Conservation (phyloP, 139 green algal genomes). For the Picochlorum sp. region DNA sequence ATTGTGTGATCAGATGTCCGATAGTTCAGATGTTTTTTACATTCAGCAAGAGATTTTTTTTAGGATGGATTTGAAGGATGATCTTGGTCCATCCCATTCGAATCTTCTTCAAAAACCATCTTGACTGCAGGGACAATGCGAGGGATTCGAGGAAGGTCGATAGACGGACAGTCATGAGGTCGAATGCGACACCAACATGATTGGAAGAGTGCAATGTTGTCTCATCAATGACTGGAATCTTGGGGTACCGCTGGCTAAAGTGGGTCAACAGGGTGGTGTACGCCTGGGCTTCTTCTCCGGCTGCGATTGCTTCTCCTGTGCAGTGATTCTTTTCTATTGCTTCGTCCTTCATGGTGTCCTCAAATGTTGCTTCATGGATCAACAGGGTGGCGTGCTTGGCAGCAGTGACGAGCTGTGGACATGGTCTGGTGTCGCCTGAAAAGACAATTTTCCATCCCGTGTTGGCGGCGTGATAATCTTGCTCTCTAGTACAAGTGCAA, state of each 20-base stretch:
- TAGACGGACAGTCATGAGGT: constrained; percentile 92
- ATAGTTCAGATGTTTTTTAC: not conserved
- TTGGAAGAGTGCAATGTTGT: constrained; percentile 17
- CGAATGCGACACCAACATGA: constrained; percentile 77
- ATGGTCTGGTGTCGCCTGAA: constrained; percentile 85
- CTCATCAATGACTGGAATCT: constrained; percentile 58
- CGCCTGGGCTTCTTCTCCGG: constrained; percentile 52
- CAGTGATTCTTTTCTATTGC: constrained; percentile 83
- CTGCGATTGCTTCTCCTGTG: constrained; percentile 72
- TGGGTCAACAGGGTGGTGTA: constrained; percentile 94
- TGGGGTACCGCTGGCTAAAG: constrained; percentile 92
- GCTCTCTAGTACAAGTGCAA: constrained; percentile 59
- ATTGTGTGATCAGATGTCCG: no score
- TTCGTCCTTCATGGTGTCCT: constrained; percentile 75
- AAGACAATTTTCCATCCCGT: constrained; percentile 77
- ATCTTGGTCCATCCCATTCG: constrained; percentile 16
- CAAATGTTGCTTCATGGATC: constrained; percentile 98
- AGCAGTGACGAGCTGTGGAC: constrained; percentile 52
- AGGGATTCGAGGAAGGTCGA: constrained; percentile 52
- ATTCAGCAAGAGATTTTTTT: not conserved
- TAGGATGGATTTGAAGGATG: not conserved
- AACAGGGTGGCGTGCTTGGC: constrained; percentile 74
- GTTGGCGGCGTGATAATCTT: not conserved
- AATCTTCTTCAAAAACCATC: constrained; percentile 52
- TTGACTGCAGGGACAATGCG: constrained; percentile 44